These are phyloP conservation scores for Nothophaeocryptopus gaeumannii DNA, from an alignment of 2,329 filamentous ascomycete species.

Conservation along the genomic window DNA sequence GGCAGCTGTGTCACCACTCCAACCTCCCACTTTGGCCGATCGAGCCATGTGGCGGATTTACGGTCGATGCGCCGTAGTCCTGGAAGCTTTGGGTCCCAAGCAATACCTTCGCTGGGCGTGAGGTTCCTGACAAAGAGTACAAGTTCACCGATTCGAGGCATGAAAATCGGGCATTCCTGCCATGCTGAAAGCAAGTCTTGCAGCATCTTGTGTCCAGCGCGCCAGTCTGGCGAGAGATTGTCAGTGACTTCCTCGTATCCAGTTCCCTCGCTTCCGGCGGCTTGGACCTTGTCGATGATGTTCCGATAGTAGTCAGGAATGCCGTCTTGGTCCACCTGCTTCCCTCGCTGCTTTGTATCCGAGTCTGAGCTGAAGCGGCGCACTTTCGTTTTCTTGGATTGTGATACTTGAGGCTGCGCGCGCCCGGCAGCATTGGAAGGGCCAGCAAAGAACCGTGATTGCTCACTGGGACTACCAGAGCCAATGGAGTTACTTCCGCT, in stretches of 20 bases:
- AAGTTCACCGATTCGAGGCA: constrained; percentile 56
- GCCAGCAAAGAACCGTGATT: constrained; percentile 9
- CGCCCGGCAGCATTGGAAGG: not conserved
- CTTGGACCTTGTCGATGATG: constrained; percentile 49
- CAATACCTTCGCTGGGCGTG: constrained; percentile 29
- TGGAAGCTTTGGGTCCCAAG: constrained; percentile 27
- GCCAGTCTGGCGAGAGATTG: constrained; percentile 56
- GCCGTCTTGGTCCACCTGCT: constrained; percentile 50
- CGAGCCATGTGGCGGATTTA: constrained; percentile 10
- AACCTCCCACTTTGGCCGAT: constrained; percentile 54
- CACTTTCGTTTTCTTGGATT: too few relatives aligned
- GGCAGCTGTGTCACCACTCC: constrained; percentile 56
- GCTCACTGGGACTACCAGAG: constrained; percentile 18
- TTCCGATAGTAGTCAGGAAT: constrained; percentile 54
- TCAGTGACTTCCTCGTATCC: constrained; percentile 51
- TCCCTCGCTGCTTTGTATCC: constrained; percentile 12
- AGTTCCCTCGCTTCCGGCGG: constrained; percentile 28
- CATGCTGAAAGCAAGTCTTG: constrained; percentile 43
- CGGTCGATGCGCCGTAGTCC: constrained; percentile 23
- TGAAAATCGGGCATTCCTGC: constrained; percentile 47
- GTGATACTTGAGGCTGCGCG: too few relatives aligned
- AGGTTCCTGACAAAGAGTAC: constrained; percentile 51
- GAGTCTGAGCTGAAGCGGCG: constrained; percentile 10
- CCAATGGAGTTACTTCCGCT: constrained; percentile 11
- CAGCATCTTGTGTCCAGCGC: constrained; percentile 47